Conservation (phyloP, 2,329 filamentous ascomycete genomes). For the Xylaria sp. region DNA sequence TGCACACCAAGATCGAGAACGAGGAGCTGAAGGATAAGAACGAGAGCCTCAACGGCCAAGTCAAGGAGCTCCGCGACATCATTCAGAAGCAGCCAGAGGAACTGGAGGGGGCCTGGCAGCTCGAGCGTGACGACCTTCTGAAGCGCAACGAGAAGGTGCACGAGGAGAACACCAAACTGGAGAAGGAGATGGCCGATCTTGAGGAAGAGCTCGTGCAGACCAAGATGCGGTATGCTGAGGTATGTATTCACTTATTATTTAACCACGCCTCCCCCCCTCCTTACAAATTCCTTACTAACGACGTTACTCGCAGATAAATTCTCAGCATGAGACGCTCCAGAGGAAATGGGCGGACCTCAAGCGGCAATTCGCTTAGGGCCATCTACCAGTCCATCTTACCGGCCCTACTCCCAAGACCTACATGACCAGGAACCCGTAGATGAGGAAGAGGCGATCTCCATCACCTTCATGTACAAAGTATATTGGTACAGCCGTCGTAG, state of each 20-base stretch:
- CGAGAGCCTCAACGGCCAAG: slow-evolving; percentile 82
- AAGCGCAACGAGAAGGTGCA: slow-evolving; percentile 90
- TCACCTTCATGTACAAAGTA: slow-evolving; percentile 26
- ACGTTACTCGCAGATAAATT: slow-evolving; percentile 61
- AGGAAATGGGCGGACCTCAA: slow-evolving; percentile 78
- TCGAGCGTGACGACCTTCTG: slow-evolving; percentile 90
- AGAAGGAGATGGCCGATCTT: slow-evolving; percentile 88
- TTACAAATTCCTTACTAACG: slow-evolving; percentile 14
- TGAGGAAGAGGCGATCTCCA: not conserved
- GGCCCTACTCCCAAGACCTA: slow-evolving; percentile 3
- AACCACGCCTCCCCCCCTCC: not conserved
- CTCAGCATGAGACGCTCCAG: slow-evolving; percentile 70
- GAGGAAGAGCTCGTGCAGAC: slow-evolving; percentile 90
- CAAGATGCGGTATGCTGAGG: slow-evolving; percentile 95
- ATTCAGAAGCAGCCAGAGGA: slow-evolving; percentile 90
- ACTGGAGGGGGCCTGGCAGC: slow-evolving; percentile 78
- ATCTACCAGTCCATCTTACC: not conserved
- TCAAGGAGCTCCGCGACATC: slow-evolving; percentile 80
- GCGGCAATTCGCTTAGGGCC: slow-evolving; percentile 53
- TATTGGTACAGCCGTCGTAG: slow-evolving; percentile 12
- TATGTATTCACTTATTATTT: slow-evolving; percentile 49
- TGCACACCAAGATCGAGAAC: slow-evolving; percentile 91
- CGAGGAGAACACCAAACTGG: slow-evolving; percentile 84
- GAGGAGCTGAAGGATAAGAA: slow-evolving; percentile 87
- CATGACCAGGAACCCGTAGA: slow-evolving; percentile 1